Base-by-base conservation (phyloP, 371 early-diverging fungal genomes). In the Apophysomyces ossiformis region DNA sequence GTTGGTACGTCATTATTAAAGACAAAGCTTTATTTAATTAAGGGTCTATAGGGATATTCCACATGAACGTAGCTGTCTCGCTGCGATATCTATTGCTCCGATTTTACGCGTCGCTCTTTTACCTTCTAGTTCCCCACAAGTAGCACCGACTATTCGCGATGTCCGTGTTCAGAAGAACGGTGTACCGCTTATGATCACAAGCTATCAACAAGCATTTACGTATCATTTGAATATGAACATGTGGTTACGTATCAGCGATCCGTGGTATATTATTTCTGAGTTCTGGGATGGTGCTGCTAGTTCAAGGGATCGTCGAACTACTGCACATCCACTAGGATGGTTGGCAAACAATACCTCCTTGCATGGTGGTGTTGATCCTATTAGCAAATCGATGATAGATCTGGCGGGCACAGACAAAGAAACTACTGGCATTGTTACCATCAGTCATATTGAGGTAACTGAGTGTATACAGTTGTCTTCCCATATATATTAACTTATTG, bases 171-270 rank as follows among this genome's bases (percentile, higher is more conserved):
- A 85, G 12, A 70, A 75, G 7, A 86, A 90, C 15, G 95, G 96
- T 0, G 65, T 86, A 8, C 93, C 94, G 0, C 63, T 94, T 3
- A 65, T 96, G 5, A 82, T 88, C 15, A 88, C 93, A 0, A 87
- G 91, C 13, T 79, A 86, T 36, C 88, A 90, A 5, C 88, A 92
- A 56, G 87, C 89, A n/a, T 95, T 84, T 73, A 78, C 86, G 2
- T 96, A 91, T 69, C 89, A 91, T 67, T 58, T 75, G 5, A 73
- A 68, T 11, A 89, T 95, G 90, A 83, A 83, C 63, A 68, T 76
- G 11, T 96, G 95, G 95, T 70, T 90, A 41, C 82, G 90, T 18
- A 81, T 94, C 6, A 84, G 80, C 60, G 92, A 92, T 69, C 83
- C 88, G 0, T 81, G 82, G 78, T 89, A 80, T 58, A 80, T 76